Evolutionary conservation across 1,284 basidiomycete species (phyloP), one percentile per base, ranked within the genome.

Genomic region (Cerioporus squamosus): DNA sequence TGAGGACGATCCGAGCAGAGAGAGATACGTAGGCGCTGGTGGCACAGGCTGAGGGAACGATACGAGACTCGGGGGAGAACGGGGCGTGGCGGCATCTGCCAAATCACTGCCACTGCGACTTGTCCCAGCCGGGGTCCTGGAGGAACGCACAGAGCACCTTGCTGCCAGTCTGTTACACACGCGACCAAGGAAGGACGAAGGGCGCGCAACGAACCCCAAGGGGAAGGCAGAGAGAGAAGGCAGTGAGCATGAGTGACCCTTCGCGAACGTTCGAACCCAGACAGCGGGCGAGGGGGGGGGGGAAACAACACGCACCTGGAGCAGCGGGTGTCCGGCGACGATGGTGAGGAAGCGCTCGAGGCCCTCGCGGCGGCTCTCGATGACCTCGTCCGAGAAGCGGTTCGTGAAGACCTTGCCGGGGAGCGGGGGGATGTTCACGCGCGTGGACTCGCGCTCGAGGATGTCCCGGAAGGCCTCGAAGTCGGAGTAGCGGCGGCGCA

Each of bases 401-500:
- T 95, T 96, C 29, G 94, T 95, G 76, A 97, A 97, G 47, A 96
- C 91, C 77, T 99, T 99, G 57, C 97, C 97, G 1, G 97, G 97
- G 43, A 99, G 86, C 22, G 94, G 87, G 0, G 97, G 97, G 69
- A 99, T 98, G 76, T 98, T 99, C 65, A 99, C 97, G 24, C 97
- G 84, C 5, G 95, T 98, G 10, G 90, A 93, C 77, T 99, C 97
- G 66, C 95, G 88, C 77, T 99, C 97, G 48, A 99, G 87, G 69
- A 98, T 94, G 74, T 99, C 97, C 51, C 96, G 88, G 81, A 99
- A 99, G 6, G 97, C 96, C 75, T 99, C 97, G 73, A 99, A 99
- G 77, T 99, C 97, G 48, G 95, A 97, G 75, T 99, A 99, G 51
- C 97, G 91, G 55, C 97, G 83, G 57, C 97, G 88, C 26, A 99